Evolutionary conservation across 768 basidiomycete species (phyloP).

Genomic region (Suillus sp.): DNA sequence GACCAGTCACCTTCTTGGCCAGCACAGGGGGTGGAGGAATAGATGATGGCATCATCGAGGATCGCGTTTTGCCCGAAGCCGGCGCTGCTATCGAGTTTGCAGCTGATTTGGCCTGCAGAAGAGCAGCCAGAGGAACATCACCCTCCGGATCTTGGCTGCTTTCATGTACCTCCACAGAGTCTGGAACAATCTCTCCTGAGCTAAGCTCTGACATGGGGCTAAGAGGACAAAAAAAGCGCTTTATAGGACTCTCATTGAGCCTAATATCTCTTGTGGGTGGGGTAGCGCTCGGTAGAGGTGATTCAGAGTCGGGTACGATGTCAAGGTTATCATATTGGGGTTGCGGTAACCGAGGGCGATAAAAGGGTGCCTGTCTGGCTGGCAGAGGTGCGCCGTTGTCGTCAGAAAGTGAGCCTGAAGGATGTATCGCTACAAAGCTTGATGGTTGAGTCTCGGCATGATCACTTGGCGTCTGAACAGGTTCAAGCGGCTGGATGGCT

Average conservation of each 20-base stretch:
- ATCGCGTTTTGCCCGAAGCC: conserved; percentile 7
- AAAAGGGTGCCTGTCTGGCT: background rate
- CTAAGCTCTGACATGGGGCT: conserved; percentile 27
- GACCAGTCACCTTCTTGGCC: conserved; percentile 22
- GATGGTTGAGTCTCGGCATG: conserved; percentile 22
- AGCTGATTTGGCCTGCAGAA: conserved; percentile 21
- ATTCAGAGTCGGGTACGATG: conserved; percentile 68
- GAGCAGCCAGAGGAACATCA: conserved; percentile 47
- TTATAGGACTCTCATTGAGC: conserved; percentile 17
- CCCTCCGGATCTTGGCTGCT: conserved; percentile 41
- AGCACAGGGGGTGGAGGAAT: conserved; percentile 1
- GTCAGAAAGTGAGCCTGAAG: conserved; percentile 4
- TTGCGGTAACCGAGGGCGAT: background rate
- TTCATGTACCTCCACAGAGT: conserved; percentile 31
- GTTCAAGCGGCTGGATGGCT: background rate
- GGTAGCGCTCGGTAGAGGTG: conserved; percentile 33
- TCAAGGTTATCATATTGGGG: conserved; percentile 41
- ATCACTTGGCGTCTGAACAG: conserved; percentile 18
- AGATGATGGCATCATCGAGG: conserved; percentile 14
- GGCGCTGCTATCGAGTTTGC: conserved; percentile 23
- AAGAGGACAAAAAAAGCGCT: conserved; percentile 21
- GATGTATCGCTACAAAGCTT: conserved; percentile 23
- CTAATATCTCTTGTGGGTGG: conserved; percentile 14
- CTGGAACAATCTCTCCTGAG: conserved; percentile 32
- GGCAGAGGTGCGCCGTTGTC: too few relatives aligned